These are phyloP conservation scores for Albophoma yamanashiensis DNA, from an alignment of 2,329 filamentous ascomycete species.

Conservation along the genomic window DNA sequence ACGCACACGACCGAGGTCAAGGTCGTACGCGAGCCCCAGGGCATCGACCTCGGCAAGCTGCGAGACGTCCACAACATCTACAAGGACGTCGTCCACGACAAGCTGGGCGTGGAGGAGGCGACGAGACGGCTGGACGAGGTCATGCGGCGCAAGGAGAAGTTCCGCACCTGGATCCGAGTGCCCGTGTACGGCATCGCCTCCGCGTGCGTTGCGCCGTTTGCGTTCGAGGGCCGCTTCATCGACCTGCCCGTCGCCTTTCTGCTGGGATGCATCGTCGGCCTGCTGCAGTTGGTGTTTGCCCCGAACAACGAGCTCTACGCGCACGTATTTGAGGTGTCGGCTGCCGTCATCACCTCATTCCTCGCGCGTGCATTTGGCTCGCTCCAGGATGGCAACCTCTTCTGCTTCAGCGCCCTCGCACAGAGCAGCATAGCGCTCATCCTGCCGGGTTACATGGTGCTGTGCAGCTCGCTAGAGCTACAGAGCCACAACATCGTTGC, in stretches of 20 bases:
- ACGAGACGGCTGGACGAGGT: slow-evolving; percentile 49
- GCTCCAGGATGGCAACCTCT: slow-evolving; percentile 44
- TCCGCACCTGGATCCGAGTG: slow-evolving; percentile 43
- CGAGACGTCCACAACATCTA: slow-evolving; percentile 68
- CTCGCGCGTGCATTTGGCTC: slow-evolving; percentile 60
- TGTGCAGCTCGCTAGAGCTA: slow-evolving; percentile 47
- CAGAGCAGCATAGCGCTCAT: slow-evolving; percentile 70
- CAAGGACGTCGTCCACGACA: slow-evolving; percentile 72
- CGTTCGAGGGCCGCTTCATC: slow-evolving; percentile 65
- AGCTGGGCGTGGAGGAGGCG: slow-evolving; percentile 62
- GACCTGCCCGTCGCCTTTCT: slow-evolving; percentile 70
- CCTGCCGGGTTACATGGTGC: slow-evolving; percentile 47
- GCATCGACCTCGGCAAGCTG: slow-evolving; percentile 63
- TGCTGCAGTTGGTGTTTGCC: slow-evolving; percentile 63
- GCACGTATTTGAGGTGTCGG: slow-evolving; percentile 40
- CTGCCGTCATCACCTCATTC: slow-evolving; percentile 56
- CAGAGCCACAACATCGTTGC: slow-evolving; percentile 61
- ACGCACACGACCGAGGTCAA: slow-evolving; percentile 76
- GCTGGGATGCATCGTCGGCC: slow-evolving; percentile 62
- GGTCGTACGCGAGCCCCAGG: slow-evolving; percentile 57
- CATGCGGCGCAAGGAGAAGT: slow-evolving; percentile 34
- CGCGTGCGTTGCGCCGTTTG: slow-evolving; percentile 67
- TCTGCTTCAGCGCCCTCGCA: slow-evolving; percentile 62
- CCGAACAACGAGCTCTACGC: slow-evolving; percentile 63
- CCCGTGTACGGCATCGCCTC: slow-evolving; percentile 67